Evolutionary conservation across 2,329 filamentous ascomycete species (phyloP), one percentile per base, ranked within the genome.

Genomic region (Colletotrichum camelliae): DNA sequence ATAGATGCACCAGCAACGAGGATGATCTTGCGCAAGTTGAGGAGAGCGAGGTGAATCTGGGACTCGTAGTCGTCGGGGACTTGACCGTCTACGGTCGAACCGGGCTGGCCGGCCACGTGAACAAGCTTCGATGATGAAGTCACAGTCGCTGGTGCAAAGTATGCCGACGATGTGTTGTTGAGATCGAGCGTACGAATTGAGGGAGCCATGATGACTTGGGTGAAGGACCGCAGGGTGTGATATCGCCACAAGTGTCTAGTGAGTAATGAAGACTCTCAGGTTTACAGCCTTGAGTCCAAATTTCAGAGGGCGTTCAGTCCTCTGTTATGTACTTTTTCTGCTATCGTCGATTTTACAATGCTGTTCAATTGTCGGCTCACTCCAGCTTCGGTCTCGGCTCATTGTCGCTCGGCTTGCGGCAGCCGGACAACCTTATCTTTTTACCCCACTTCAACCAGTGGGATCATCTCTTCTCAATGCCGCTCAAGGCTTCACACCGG

Each of bases 21-120:
- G 10, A 86, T 78, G 62, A 85, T 77, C 16, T 82, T 82, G 62
- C 81, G 82, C 9, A 87, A 78, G 74, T 86, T 87, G 29, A 84
- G 70, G 4, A 87, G 79, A 0, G 84, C 81, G 0, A 87, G 82
- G 37, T 86, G 82, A 33, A 87, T 84, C 74, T 87, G 86, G 3
- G 84, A 85, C 69, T 85, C 84, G 73, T 86, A 85, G 76, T 86
- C 84, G 3, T 72, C 57, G 1, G 86, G 85, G 0, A 84, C 80
- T 5, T 67, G 37, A 16, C 84, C 83, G 21, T 82, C 76, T 52
- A 81, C 80, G 64, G 80, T 79, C 39, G 72, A 79, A n/a, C 85
- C 85, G 5, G 80, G 77, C 72, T 86, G 85, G 4, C 85, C 86
- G 1, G 84, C 79, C n/a, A 85, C 76, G 62, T 84, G 82, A 12